Percentiles rank a stretch among this genome's conserved stretches.
These are phyloP conservation scores for Hypoxylon sp. DNA, from an alignment of 2,329 filamentous ascomycete species.

Conservation along the genomic window DNA sequence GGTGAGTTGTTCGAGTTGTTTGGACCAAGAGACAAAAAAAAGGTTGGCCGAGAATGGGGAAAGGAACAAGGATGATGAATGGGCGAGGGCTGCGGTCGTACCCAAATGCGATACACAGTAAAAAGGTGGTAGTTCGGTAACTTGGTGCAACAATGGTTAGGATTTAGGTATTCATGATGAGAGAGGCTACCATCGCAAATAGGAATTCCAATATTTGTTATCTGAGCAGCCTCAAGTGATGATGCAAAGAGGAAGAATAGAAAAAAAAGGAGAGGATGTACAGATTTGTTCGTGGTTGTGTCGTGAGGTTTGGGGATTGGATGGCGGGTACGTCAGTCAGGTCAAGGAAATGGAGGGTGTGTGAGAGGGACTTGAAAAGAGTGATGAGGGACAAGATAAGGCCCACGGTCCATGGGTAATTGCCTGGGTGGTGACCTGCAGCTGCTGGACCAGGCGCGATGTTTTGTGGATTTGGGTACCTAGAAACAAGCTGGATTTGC, in stretches of 20 bases:
- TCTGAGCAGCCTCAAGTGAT: constrained; percentile 12
- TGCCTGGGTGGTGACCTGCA: background rate
- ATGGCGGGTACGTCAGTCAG: constrained; percentile 43
- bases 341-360: constrained; percentile 30
- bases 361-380: constrained; percentile 24
- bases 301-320: constrained; percentile 42
- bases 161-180: constrained; percentile 50
- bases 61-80: constrained; percentile 43
- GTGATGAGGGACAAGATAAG: constrained; percentile 39
- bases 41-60: constrained; percentile 43
- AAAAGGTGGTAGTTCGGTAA: constrained; percentile 23
- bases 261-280: constrained; percentile 20
- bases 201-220: constrained; percentile 14
- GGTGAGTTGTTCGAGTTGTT: constrained; percentile 40
- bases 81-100: constrained; percentile 39
- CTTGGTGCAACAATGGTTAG: constrained; percentile 31
- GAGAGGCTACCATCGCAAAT: constrained; percentile 24
- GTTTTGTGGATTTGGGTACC: constrained; percentile 26
- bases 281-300: constrained; percentile 17
- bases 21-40: constrained; percentile 37
- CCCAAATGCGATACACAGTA: constrained; percentile 47
- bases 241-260: constrained; percentile 13
- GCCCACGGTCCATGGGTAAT: constrained; percentile 11
- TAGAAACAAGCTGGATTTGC: constrained; percentile 10
- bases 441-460: background rate